Percentiles rank a stretch among this genome's conserved stretches.
Evolutionary conservation across 371 early-diverging fungal genomes (phyloP).

Genomic region (Basidiobolus meristosporus): DNA sequence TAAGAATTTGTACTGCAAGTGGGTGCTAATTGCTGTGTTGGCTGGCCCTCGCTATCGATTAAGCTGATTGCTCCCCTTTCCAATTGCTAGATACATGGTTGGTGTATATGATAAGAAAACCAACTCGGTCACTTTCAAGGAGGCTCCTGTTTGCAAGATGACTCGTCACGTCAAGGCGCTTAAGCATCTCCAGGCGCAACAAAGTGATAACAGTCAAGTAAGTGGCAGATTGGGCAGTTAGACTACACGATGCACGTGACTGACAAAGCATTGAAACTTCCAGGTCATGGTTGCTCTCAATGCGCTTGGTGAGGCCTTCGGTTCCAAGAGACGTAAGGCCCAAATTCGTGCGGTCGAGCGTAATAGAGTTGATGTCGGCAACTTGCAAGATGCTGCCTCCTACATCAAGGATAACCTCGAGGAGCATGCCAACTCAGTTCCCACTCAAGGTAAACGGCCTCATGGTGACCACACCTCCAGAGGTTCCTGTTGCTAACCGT

Average conservation of each 20-base stretch:
- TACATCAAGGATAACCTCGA: constrained; percentile 32
- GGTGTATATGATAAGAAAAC: constrained; percentile 49
- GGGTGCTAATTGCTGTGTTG: too few species aligned
- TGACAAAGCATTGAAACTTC: too few species aligned
- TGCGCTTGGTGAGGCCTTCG: constrained; percentile 74
- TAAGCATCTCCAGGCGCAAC: too few species aligned
- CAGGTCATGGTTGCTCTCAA: constrained; percentile 37
- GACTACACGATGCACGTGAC: too few species aligned
- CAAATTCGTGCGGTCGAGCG: constrained; percentile 58
- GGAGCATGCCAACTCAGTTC: constrained; percentile 22
- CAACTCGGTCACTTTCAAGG: constrained; percentile 36
- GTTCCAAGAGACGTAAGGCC: constrained; percentile 68
- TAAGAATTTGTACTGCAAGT: constrained; percentile 23
- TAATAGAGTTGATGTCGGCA: constrained; percentile 51
- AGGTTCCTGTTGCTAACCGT: background rate
- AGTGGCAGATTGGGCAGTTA: too few species aligned
- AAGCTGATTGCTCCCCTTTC: too few species aligned
- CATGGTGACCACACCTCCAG: background rate
- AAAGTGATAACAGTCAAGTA: too few species aligned
- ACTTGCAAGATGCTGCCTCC: constrained; percentile 31
- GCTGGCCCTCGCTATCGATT: too few species aligned
- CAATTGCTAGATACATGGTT: constrained; percentile 36
- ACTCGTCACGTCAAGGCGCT: too few species aligned
- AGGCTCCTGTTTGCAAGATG: too few species aligned
- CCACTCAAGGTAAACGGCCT: constrained; percentile 12